Base-by-base conservation (phyloP, 1,139 yeast species). In the Pichia norvegensis region DNA sequence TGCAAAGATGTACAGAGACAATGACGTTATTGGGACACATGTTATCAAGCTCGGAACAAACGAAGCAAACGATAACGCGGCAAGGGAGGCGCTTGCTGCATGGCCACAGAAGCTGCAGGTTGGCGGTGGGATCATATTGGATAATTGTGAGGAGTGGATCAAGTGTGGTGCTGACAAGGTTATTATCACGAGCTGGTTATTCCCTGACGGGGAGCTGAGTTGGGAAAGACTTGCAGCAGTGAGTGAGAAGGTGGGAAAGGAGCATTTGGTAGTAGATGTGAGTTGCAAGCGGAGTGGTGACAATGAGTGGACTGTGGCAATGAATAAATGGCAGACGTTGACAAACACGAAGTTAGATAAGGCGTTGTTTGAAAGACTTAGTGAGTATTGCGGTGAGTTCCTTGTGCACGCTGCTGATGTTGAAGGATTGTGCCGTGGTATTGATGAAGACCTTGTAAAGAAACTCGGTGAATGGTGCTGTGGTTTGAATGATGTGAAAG, bases 321-420 rank as follows among this genome's bases (percentile, higher is more conserved):
- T 88, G 79, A 88, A 94, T 65, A 85, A 90, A 63, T 92, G 98
- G 98, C 97, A 90, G 65, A 85, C 94, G 0, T 67, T 90, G 37
- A 92, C 98, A 0, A 72, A 71, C 41, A 74, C 80, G 42, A 74
- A 67, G 46, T 69, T 92, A 46, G 69, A 70, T 43, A 62, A 63
- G 37, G 75, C 74, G 29, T 75, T 85, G 29, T 72, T 92, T 46
- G 62, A 56, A 5, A 52, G 64, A 46, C 72, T 92, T 33, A 67
- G 83, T 14, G 48, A 70, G 43, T 85, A 82, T 63, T 86, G 97
- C 58, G 76, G 78, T 52, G 98, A 92, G 65, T 85, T 90, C 58
- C 68, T 92, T 49, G 81, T 92, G 23, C 99, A 92, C 66, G 98
- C 98, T 4, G 99, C 98, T 0, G 98, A 92, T 63, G 97, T 92